Conservation (phyloP, 805 yeast genomes). For the Saturnispora bothae region DNA sequence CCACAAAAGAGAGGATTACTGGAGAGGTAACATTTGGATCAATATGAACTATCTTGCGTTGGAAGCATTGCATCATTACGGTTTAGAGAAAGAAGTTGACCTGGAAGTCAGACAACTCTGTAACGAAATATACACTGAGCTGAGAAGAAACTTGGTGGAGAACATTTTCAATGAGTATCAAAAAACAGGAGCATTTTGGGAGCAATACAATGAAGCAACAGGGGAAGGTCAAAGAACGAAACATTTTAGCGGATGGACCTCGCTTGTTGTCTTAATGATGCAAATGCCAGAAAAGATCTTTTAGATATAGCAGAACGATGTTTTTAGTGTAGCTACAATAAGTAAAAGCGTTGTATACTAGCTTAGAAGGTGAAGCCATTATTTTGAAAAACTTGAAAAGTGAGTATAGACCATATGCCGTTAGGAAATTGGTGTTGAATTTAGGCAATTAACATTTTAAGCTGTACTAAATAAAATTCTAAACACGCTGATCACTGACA, state of each 20-base stretch:
- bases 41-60: conserved; percentile 78
- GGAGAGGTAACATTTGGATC: conserved; percentile 94
- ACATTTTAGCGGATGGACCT: conserved; percentile 93
- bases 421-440: conserved; percentile 38
- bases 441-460: no score
- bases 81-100: conserved; percentile 22
- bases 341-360: neutral
- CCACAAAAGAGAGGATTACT: conserved; percentile 79
- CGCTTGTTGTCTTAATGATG: conserved; percentile 72
- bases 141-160: conserved; percentile 57
- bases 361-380: conserved; percentile 10
- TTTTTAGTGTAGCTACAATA: neutral
- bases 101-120: conserved; percentile 30
- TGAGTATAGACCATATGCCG: conserved; percentile 39
- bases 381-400: conserved; percentile 28
- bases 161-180: conserved; percentile 65
- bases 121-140: conserved; percentile 39
- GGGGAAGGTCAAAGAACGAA: conserved; percentile 77
- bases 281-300: conserved; percentile 50
- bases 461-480: no score
- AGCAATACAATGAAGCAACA: conserved; percentile 69
- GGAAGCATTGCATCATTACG: conserved; percentile 57
- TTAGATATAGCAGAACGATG: no score
- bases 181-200: conserved; percentile 77
- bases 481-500: conserved; percentile 26